phyloP scores from a whole-genome alignment of 1,139 yeast genomes.

The Scheffersomyces cryptocercus region DNA sequence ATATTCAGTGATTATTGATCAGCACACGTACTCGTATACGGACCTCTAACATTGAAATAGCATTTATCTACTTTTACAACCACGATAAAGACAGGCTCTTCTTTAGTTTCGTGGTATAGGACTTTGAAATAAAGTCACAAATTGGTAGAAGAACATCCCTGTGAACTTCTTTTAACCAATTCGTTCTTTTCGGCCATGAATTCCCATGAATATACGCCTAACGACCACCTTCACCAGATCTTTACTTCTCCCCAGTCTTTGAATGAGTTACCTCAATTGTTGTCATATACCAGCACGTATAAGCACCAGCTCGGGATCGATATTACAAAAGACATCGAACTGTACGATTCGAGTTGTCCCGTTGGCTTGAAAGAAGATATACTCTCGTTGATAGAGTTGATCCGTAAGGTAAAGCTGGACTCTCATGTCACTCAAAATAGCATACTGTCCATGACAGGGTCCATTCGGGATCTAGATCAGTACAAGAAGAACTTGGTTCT shows the following conservation, averaged over 20 bases:
- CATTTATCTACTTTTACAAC: too few species aligned
- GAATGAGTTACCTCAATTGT: slow-evolving; percentile 46
- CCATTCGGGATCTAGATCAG: slow-evolving; percentile 75
- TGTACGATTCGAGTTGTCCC: slow-evolving; percentile 26
- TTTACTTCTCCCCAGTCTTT: slow-evolving; percentile 46
- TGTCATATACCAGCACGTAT: slow-evolving; percentile 41
- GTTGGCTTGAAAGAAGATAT: slow-evolving; percentile 43
- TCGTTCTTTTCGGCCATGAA: too few species aligned
- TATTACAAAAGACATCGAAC: slow-evolving; percentile 32
- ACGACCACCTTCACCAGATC: slow-evolving; percentile 31
- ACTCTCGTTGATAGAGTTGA: slow-evolving; percentile 43
- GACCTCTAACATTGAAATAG: too few species aligned
- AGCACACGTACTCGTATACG: too few species aligned
- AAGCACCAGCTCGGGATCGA: slow-evolving; percentile 46
- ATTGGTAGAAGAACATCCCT: too few species aligned
- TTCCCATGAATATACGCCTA: too few species aligned
- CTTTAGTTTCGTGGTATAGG: too few species aligned
- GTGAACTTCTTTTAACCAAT: too few species aligned
- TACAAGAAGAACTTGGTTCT: slow-evolving; percentile 80
- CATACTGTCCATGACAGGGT: slow-evolving; percentile 70
- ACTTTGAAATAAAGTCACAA: too few species aligned
- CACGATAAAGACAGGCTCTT: too few species aligned
- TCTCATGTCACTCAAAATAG: slow-evolving; percentile 54
- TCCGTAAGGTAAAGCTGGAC: slow-evolving; percentile 25
- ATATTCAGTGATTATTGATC: too few species aligned